Percentiles rank a stretch among this genome's conserved stretches.
phyloP scores from a whole-genome alignment of 306 rosid genomes.

The Acacia confusa region DNA sequence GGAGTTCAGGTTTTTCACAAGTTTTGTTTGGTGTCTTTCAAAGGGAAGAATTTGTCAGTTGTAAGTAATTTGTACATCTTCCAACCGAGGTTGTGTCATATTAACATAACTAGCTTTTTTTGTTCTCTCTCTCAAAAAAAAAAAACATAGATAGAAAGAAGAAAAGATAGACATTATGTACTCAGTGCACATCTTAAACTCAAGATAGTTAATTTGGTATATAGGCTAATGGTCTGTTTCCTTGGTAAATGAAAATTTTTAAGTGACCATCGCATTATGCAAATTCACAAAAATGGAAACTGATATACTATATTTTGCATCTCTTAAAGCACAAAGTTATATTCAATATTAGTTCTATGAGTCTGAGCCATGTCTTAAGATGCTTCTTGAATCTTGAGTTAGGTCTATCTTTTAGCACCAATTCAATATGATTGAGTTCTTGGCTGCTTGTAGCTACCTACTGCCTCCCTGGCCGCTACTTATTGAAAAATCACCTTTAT shows the following conservation, averaged over 20 bases:
- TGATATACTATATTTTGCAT: background rate
- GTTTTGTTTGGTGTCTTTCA: background rate
- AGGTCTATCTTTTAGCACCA: background rate
- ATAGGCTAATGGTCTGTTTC: constrained; percentile 6
- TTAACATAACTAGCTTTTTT: background rate
- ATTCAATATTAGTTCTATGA: background rate
- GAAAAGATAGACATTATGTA: background rate
- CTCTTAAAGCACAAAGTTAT: background rate
- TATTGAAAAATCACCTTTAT: background rate
- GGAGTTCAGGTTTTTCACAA: background rate
- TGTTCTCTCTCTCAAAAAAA: background rate
- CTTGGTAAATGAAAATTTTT: background rate
- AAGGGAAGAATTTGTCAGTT: background rate
- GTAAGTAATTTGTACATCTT: background rate
- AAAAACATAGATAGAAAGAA: no score
- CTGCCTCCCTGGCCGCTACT: constrained; percentile 11
- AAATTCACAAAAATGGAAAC: background rate
- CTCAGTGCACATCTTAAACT: background rate
- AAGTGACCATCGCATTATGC: background rate
- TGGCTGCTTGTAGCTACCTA: constrained; percentile 20
- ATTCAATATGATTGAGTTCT: background rate
- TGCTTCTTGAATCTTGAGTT: constrained; percentile 10
- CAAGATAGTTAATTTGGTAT: background rate
- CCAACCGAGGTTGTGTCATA: background rate
- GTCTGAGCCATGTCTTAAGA: constrained; percentile 1